Evolutionary conservation across 2,329 filamentous ascomycete genomes (phyloP), one percentile per base, ranked within the genome.

Genomic region (Xylaria sp.): DNA sequence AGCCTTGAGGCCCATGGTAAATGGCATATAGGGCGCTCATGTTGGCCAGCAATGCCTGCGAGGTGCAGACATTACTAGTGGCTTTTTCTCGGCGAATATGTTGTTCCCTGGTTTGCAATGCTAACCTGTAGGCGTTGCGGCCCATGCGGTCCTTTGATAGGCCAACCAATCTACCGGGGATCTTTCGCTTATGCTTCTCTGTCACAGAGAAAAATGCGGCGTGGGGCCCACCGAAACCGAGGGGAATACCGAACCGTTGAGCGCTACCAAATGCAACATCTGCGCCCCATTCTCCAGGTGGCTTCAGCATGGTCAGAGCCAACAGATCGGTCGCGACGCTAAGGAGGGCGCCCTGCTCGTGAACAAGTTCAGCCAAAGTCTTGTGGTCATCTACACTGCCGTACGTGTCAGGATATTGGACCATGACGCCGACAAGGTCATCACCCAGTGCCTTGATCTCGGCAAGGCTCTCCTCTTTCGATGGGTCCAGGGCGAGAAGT

Each of bases 1-100:
- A 80, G 17, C 94, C 93, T 57, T 87, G 78, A 0, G 94, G 94
- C 3, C 94, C 94, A 75, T 98, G 94, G 77, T 97, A 98, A 57
- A 97, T 84, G 55, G 93, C 94, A 74, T 97, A 98, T 80, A 97
- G 90, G 57, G 94, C 92, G 70, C 88, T 94, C 92, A 97, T 97
- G 77, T 98, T 98, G 38, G 94, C 94, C 54, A 97, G 83, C 25
- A 98, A 81, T 8, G 94, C 94, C 78, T 98, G 94, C 1, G 94
- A 94, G 1, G 94, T 98, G 81, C 94, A 98, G 63, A 97, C 94
- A 74, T 98, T 98, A 82, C 93, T 97, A 1, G 94, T 98, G 1
- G 94, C 94, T 84, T 97, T 97, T 77, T 98, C 94, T 73, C 94
- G 87, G 68, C 94, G 87, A 75, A 98, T 97, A 76, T 98, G 94